phyloP scores from a whole-genome alignment of 805 yeast species.

The Yarrowia keelungensis region DNA sequence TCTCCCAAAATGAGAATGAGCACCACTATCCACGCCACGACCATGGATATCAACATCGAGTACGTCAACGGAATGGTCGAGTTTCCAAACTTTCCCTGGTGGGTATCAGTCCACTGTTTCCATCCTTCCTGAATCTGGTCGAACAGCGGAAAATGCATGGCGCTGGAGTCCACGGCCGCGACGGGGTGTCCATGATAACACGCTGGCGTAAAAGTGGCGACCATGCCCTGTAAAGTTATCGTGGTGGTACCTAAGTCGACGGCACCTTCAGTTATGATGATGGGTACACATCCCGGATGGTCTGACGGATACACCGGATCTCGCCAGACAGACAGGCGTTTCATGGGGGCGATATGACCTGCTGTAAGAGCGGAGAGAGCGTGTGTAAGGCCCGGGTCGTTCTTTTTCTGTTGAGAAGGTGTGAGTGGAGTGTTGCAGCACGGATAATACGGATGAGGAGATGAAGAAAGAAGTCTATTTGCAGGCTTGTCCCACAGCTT shows the following conservation, averaged over 20 bases:
- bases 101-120: conserved; percentile 39
- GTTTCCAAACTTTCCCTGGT: conserved; percentile 36
- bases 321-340: conserved; percentile 38
- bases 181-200: conserved; percentile 42
- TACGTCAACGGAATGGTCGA: conserved; percentile 29
- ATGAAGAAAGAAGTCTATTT: conserved; percentile 37
- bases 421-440: not conserved
- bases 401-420: conserved; percentile 4
- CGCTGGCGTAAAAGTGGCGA: conserved; percentile 40
- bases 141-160: conserved; percentile 31
- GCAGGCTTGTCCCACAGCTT: conserved; percentile 38
- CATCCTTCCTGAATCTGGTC: conserved; percentile 38
- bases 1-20: conserved; percentile 35
- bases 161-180: conserved; percentile 37
- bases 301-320: conserved; percentile 30
- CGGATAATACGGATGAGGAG: conserved; percentile 24
- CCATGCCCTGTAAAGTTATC: conserved; percentile 5
- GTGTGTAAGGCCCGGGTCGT: not conserved
- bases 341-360: conserved; percentile 20
- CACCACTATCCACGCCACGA: conserved; percentile 38
- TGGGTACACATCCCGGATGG: conserved; percentile 34
- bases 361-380: not conserved
- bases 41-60: conserved; percentile 34
- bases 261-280: conserved; percentile 29
- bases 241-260: conserved; percentile 35